Conservation (phyloP, 805 yeast species). For the Kockiozyma suomiensis region DNA sequence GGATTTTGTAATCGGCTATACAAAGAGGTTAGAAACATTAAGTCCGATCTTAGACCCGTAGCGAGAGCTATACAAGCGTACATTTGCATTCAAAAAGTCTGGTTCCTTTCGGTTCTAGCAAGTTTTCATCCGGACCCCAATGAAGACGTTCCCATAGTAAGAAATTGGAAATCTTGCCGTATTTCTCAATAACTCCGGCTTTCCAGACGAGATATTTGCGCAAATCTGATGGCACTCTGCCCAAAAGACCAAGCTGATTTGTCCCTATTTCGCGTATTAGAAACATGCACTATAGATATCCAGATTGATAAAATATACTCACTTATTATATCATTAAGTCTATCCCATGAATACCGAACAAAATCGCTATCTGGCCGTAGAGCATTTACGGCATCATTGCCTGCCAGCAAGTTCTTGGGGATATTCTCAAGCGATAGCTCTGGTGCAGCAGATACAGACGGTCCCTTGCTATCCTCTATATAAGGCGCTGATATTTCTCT, state of each 20-base stretch:
- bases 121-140: slow-evolving; percentile 37
- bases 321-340: slow-evolving; percentile 36
- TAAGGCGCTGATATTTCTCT: not conserved
- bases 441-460: not conserved
- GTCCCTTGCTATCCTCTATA: not conserved
- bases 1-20: slow-evolving; percentile 45
- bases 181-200: slow-evolving; percentile 15
- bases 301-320: not conserved
- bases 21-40: not conserved
- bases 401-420: slow-evolving; percentile 16
- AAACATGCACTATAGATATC: not conserved
- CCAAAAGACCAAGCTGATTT: slow-evolving; percentile 35
- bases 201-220: slow-evolving; percentile 38
- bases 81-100: slow-evolving; percentile 32
- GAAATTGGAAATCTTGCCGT: slow-evolving; percentile 38
- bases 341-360: slow-evolving; percentile 36
- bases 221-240: slow-evolving; percentile 38
- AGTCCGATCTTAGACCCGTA: not conserved
- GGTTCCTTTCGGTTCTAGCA: slow-evolving; percentile 10
- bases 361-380: slow-evolving; percentile 33
- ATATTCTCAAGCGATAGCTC: not conserved
- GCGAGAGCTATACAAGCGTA: not conserved
- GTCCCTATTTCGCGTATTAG: slow-evolving; percentile 27
- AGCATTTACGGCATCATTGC: slow-evolving; percentile 19
- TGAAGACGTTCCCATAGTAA: slow-evolving; percentile 35